Evolutionary conservation across 2,329 filamentous ascomycete genomes (phyloP).

Genomic region (Fonsecaea pedrosoi): DNA sequence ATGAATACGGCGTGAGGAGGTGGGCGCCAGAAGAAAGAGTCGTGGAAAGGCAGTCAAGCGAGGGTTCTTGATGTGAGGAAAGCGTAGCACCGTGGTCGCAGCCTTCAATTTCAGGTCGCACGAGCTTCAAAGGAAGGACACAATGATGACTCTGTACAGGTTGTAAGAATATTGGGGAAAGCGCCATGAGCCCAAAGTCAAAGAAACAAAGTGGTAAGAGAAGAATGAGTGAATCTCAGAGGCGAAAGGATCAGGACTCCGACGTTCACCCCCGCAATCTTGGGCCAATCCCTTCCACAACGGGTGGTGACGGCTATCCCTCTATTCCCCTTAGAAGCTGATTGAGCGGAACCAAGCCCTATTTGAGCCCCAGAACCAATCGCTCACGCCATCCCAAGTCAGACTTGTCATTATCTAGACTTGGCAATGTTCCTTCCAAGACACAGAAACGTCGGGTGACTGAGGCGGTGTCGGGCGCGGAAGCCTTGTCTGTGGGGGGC

Average conservation of each 20-base stretch:
- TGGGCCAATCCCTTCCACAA: conserved; percentile 12
- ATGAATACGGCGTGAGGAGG: conserved; percentile 11
- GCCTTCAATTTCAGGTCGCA: neutral
- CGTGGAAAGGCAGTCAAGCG: neutral
- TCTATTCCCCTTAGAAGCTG: neutral
- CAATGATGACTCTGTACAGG: neutral
- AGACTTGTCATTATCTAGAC: neutral
- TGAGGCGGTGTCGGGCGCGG: conserved; percentile 14
- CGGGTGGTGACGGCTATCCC: neutral
- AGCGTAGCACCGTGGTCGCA: neutral
- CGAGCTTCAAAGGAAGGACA: neutral
- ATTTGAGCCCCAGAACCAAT: conserved; percentile 13
- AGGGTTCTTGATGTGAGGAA: neutral
- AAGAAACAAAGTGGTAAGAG: conserved; percentile 2
- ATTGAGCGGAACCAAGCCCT: conserved; percentile 1
- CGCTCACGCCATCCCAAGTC: conserved; percentile 2
- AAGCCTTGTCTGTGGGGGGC: conserved; percentile 1
- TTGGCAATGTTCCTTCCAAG: conserved; percentile 17
- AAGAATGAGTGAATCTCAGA: neutral
- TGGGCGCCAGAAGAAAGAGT: conserved; percentile 4
- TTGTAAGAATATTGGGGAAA: conserved; percentile 3
- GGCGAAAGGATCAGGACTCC: conserved; percentile 6
- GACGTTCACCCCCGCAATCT: conserved; percentile 22
- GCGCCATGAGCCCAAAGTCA: conserved; percentile 3
- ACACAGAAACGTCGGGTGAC: conserved; percentile 13